Percentiles rank a stretch among this genome's conserved stretches.
phyloP scores from a whole-genome alignment of 805 yeast genomes.

The Yamadazyma sp. region DNA sequence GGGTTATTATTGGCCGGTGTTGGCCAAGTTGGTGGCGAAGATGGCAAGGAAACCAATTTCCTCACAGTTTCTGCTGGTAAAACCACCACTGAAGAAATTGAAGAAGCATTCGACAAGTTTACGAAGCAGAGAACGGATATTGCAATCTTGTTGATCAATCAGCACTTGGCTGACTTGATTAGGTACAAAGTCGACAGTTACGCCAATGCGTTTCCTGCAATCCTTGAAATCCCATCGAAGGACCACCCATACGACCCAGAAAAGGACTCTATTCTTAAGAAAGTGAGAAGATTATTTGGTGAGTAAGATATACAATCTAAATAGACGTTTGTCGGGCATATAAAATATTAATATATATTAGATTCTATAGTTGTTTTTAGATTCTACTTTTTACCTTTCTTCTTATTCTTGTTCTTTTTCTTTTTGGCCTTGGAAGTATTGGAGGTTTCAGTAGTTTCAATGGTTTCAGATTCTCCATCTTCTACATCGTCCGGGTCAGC shows the following conservation, averaged over 20 bases:
- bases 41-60: conserved; percentile 76
- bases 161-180: conserved; percentile 89
- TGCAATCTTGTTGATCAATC: conserved; percentile 90
- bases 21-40: conserved; percentile 74
- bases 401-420: conserved; percentile 32
- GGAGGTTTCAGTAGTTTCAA: conserved; percentile 9
- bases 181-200: conserved; percentile 78
- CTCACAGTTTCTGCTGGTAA: conserved; percentile 72
- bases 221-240: conserved; percentile 94
- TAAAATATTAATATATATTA: conserved; percentile 12
- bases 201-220: conserved; percentile 92
- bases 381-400: conserved; percentile 23
- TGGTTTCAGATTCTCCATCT: conserved; percentile 20
- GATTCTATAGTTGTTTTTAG: conserved; percentile 6
- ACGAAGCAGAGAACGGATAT: conserved; percentile 79
- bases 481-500: conserved; percentile 29
- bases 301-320: conserved; percentile 46
- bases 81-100: conserved; percentile 75
- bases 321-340: conserved; percentile 6
- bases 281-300: conserved; percentile 93
- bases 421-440: conserved; percentile 15
- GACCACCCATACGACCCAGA: conserved; percentile 99
- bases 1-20: conserved; percentile 94
- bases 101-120: conserved; percentile 70
- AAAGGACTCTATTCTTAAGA: conserved; percentile 90